Evolutionary conservation across 257 asterid species (phyloP).

Genomic region (Ophiorrhiza pumila): DNA sequence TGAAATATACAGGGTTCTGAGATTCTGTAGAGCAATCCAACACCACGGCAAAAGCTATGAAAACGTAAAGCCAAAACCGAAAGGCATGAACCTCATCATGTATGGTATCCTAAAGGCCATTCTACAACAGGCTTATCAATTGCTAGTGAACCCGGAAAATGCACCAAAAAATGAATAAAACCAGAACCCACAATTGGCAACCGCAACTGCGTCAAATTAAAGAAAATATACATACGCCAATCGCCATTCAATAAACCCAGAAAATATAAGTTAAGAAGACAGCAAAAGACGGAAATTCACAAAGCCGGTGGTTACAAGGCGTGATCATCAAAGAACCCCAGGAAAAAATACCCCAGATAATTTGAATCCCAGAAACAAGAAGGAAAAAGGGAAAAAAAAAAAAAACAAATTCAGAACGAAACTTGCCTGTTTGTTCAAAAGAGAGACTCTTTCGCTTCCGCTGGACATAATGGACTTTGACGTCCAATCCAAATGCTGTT

Average conservation of each 20-base stretch:
- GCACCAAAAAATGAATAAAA: background rate
- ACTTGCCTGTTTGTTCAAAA: constrained; percentile 38
- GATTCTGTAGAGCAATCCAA: background rate
- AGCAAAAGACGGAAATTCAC: background rate
- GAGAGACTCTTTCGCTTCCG: constrained; percentile 47
- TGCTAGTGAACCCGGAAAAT: background rate
- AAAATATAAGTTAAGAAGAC: background rate
- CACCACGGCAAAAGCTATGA: background rate
- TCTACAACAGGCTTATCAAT: background rate
- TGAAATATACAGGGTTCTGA: background rate
- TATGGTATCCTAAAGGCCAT: background rate
- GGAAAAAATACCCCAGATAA: background rate
- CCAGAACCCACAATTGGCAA: background rate
- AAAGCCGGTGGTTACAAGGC: background rate
- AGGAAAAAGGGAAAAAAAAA: background rate
- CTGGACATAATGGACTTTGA: constrained; percentile 41
- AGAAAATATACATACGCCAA: background rate
- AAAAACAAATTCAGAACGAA: background rate
- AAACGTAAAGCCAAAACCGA: background rate
- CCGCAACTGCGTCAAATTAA: no score
- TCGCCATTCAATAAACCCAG: background rate
- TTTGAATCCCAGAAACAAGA: background rate
- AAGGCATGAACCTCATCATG: background rate
- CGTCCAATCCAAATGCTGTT: constrained; percentile 46
- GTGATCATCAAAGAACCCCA: background rate